Base-by-base conservation (phyloP, 495 filamentous ascomycete species). In the Penicillium verhagenii region DNA sequence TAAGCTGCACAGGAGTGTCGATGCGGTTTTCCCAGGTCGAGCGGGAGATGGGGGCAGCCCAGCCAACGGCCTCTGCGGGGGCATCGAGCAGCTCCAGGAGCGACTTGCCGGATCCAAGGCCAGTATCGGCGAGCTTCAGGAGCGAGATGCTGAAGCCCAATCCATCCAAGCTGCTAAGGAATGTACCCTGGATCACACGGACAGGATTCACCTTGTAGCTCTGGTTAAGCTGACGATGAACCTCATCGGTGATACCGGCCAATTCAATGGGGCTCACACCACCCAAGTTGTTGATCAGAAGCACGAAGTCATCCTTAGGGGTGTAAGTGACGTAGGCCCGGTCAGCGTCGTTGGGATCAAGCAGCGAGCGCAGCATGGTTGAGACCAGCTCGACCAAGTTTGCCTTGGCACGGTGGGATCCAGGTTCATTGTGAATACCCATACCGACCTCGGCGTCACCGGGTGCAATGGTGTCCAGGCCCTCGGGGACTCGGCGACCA, bases 381-480 rank as follows among this genome's bases (percentile, higher is more conserved):
- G 77, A 71, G 40, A 97, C 87, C 46, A 96, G 73, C 56, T 84
- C 82, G 2, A 82, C 79, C 19, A 97, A 74, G 56, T 84, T 78
- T 4, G 85, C 77, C 55, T 85, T 88, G 43, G 78, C 68, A 42
- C 88, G 80, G 62, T 86, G 88, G 13, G 85, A 92, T 1, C 94
- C 94, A 1, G 89, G 83, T 72, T 98, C 94, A 66, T 98, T 98
- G 70, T 98, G 94, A 68, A 97, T 97, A 10, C 94, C 94, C 94
- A 97, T 98, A 7, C 94, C 94, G 60, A 98, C 79, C 75, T 98
- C 94, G 19, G 96, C 85, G 74, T 97, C 88, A 38, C 84, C 86
- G 0, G 76, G 66, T 26, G 73, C 76, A 53, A 96, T 72, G 4
- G 72, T 72, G 39, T 85, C 87, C 29, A 37, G 31, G 18, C 33